Percentiles rank a stretch among this genome's conserved stretches.
Conservation (phyloP, 305 asterid genomes). For the Caryopteris hybrid region DNA sequence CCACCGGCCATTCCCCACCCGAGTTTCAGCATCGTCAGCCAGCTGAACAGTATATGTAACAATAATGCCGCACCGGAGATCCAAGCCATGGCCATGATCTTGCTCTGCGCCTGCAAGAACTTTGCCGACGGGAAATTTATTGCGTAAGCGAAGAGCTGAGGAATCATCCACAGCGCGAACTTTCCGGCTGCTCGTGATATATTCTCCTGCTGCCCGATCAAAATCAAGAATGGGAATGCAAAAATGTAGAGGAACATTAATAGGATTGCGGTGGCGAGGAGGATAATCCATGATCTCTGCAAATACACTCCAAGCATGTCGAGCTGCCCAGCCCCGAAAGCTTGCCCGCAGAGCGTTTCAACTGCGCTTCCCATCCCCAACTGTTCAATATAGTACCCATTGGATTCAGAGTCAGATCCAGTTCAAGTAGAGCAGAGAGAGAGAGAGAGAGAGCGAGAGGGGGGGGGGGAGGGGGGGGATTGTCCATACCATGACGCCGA, state of each 20-base stretch:
- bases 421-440: no score
- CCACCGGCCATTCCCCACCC: conserved; percentile 58
- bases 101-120: conserved; percentile 64
- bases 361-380: conserved; percentile 46
- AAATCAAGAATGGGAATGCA: conserved; percentile 19
- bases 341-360: conserved; percentile 54
- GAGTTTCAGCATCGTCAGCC: conserved; percentile 53
- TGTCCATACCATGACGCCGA: conserved; percentile 35
- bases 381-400: conserved; percentile 8
- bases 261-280: conserved; percentile 15
- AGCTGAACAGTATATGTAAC: conserved; percentile 39
- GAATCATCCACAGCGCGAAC: conserved; percentile 57
- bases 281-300: conserved; percentile 47
- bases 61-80: conserved; percentile 36
- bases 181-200: conserved; percentile 48
- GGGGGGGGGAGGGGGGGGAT: neutral
- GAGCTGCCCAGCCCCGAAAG: conserved; percentile 36
- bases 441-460: neutral
- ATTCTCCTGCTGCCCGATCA: conserved; percentile 27
- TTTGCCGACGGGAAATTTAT: conserved; percentile 48
- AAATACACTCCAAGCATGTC: conserved; percentile 45
- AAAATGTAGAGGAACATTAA: conserved; percentile 30
- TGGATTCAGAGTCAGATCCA: neutral
- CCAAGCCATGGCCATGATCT: conserved; percentile 48
- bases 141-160: conserved; percentile 59